Base-by-base conservation (phyloP, 805 yeast genomes). In the Hanseniaspora singularis region DNA sequence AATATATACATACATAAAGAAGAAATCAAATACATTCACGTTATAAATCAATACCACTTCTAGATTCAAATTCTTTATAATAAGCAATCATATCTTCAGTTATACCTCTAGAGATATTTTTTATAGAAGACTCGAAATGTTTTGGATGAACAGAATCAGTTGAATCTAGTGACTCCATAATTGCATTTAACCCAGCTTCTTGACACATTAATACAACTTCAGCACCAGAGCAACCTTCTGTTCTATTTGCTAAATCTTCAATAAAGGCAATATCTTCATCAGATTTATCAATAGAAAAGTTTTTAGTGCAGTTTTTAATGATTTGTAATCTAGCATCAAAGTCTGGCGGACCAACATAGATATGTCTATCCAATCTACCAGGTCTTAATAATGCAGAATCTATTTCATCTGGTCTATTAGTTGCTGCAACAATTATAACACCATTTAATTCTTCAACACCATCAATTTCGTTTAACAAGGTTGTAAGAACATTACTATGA, bases 221-320 rank as follows among this genome's bases (percentile, higher is more conserved):
- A 0, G 97, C 96, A 31, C 99, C 99, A 0, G 96, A 87, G 57
- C 94, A 87, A 0, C 98, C 97, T 0, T 81, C 89, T 0, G 96
- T 83, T 5, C 64, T 56, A 1, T 55, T 61, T 0, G 94, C 87
- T 10, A 85, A 63, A 8, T 22, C 15, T 14, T 32, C 12, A 27
- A 48, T 18, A 26, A 31, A 41, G 9, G 60, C 64, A 1, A 66
- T 65, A 20, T 84, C 60, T 19, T 72, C 72, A 2, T 73, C 74
- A 0, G 66, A 64, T 3, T 55, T 47, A 11, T 63, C 67, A 14
- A 82, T 55, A 9, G 74, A 61, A 73, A 92, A 89, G 40, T 76
- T 75, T 33, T 63, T 59, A 22, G 89, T 76, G 51, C 79, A 75
- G 53, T 87, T 87, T 40, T 66, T 64, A 50, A 92, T 62, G 18